These are phyloP conservation scores for Ogataea wickerhamii DNA, from an alignment of 805 yeast species.

Conservation along the genomic window DNA sequence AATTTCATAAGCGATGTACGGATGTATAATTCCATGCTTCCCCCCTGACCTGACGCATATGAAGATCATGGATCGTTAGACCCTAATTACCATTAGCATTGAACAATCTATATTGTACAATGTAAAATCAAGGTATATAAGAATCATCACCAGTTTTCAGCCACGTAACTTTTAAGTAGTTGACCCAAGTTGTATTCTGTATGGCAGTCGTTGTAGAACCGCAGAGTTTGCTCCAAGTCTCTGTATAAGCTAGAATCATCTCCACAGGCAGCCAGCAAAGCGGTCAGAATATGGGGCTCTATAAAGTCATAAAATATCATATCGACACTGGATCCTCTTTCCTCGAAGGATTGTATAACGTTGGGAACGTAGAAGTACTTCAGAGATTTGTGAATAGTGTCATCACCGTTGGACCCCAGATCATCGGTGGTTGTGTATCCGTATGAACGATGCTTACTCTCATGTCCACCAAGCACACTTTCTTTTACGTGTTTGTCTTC, in stretches of 20 bases:
- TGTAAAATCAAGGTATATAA: too few species aligned
- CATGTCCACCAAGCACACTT: not conserved
- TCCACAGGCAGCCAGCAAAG: slow-evolving; percentile 23
- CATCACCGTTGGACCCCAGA: slow-evolving; percentile 84
- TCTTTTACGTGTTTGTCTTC: slow-evolving; percentile 1
- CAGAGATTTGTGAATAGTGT: slow-evolving; percentile 62
- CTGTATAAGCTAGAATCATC: slow-evolving; percentile 12
- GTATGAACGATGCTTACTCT: slow-evolving; percentile 32
- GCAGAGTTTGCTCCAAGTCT: slow-evolving; percentile 10
- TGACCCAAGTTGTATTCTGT: slow-evolving; percentile 41
- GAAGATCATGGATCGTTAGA: too few species aligned
- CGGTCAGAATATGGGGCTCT: slow-evolving; percentile 30
- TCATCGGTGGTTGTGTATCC: slow-evolving; percentile 88
- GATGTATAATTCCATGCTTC: not conserved
- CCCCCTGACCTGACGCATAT: too few species aligned
- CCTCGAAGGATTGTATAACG: slow-evolving; percentile 57
- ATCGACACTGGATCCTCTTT: slow-evolving; percentile 42
- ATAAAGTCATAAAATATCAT: slow-evolving; percentile 80
- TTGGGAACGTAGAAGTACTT: slow-evolving; percentile 67
- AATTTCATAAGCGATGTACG: not conserved
- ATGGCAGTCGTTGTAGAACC: slow-evolving; percentile 31
- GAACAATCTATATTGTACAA: too few species aligned
- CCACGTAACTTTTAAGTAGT: slow-evolving; percentile 40
- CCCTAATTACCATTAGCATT: too few species aligned
- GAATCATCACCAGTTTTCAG: slow-evolving; percentile 29